A percentile compares a stretch with the other conserved stretches of the same genome.
These are phyloP conservation scores for Aureobasidium sp. DNA, from an alignment of 2,329 filamentous ascomycete genomes.

Conservation along the genomic window DNA sequence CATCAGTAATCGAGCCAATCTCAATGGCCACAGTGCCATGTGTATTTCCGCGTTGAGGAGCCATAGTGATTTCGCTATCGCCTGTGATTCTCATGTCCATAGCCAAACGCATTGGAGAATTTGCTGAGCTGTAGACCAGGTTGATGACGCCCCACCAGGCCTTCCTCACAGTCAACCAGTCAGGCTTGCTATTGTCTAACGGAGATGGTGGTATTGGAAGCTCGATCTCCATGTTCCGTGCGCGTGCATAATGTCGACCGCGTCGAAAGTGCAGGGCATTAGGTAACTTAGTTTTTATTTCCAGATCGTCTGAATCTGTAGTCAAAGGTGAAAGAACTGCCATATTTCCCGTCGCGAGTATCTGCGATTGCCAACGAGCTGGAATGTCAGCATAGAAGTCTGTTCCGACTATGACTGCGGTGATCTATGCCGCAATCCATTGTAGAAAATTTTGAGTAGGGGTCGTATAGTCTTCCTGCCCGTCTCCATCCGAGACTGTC, in stretches of 20 bases:
- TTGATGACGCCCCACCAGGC: constrained; percentile 47
- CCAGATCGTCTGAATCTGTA: background rate
- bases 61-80: constrained; percentile 38
- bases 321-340: constrained; percentile 23
- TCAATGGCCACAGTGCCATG: constrained; percentile 41
- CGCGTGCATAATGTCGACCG: constrained; percentile 16
- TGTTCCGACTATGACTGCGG: constrained; percentile 25
- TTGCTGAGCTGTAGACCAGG: constrained; percentile 31
- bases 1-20: constrained; percentile 32
- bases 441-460: constrained; percentile 28
- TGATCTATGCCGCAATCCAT: constrained; percentile 28
- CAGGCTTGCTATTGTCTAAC: constrained; percentile 29
- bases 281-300: constrained; percentile 36
- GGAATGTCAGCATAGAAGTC: constrained; percentile 17
- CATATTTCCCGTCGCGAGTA: constrained; percentile 28
- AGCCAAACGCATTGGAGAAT: constrained; percentile 19
- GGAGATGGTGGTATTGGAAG: constrained; percentile 35
- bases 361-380: constrained; percentile 14
- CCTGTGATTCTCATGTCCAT: constrained; percentile 22
- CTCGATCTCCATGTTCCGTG: constrained; percentile 30
- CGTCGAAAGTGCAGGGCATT: constrained; percentile 42
- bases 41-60: constrained; percentile 37
- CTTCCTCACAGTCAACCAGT: constrained; percentile 37
- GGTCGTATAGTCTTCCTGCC: constrained; percentile 33
- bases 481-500: constrained; percentile 23